phyloP scores from a whole-genome alignment of 257 asterid genomes.

The Ilex aquifolium region DNA sequence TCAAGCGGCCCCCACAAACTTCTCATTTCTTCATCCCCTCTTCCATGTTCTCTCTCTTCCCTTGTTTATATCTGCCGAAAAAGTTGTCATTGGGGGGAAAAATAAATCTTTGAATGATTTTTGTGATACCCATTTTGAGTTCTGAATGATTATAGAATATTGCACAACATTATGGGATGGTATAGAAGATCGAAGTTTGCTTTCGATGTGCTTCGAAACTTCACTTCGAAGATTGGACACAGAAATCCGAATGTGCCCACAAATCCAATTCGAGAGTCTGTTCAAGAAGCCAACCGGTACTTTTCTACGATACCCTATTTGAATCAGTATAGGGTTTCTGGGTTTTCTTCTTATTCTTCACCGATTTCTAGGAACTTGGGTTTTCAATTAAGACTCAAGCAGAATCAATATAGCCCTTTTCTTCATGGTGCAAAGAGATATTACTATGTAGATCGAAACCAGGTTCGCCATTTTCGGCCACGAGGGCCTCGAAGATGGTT shows the following conservation, averaged over 20 bases:
- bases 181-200: slow-evolving; percentile 41
- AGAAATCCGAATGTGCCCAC: neutral
- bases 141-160: neutral
- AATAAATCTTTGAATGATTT: slow-evolving; percentile 3
- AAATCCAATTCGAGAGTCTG: slow-evolving; percentile 18
- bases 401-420: slow-evolving; percentile 24
- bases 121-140: neutral
- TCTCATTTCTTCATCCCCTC: too few relatives aligned
- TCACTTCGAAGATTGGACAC: slow-evolving; percentile 28
- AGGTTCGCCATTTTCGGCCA: slow-evolving; percentile 47
- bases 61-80: too few relatives aligned
- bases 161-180: slow-evolving; percentile 51
- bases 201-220: slow-evolving; percentile 29
- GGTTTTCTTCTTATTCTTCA: neutral
- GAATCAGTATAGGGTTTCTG: slow-evolving; percentile 4
- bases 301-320: neutral
- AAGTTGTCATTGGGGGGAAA: too few relatives aligned
- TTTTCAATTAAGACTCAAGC: neutral
- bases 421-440: slow-evolving; percentile 55
- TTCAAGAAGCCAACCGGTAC: slow-evolving; percentile 1
- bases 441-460: slow-evolving; percentile 56
- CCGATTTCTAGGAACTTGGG: neutral
- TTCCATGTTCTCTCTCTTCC: too few relatives aligned
- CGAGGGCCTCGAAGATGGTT: slow-evolving; percentile 39
- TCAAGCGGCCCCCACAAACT: too few relatives aligned